Evolutionary conservation across 352 stramenopile genomes (phyloP).

Genomic region (Globisporangium paroecandrum): DNA sequence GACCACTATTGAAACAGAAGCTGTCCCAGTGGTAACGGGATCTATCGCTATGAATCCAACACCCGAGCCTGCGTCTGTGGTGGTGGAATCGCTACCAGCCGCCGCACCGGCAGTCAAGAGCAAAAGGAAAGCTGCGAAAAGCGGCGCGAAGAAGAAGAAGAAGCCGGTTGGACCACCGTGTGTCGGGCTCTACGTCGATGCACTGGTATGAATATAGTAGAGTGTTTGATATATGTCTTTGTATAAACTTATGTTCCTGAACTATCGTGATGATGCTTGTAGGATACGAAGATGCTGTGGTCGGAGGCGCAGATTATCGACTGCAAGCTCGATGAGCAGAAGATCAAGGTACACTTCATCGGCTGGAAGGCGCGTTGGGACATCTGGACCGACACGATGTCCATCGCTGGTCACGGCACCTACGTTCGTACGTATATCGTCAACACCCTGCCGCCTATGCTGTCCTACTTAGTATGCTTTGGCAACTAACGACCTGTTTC

Average conservation of each 20-base stretch:
- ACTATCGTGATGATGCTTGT: neutral
- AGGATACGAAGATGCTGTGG: conserved; percentile 76
- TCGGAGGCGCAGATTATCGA: conserved; percentile 64
- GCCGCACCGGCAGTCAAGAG: conserved; percentile 17
- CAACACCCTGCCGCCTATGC: neutral
- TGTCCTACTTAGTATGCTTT: neutral
- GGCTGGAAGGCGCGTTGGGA: conserved; percentile 63
- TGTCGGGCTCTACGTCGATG: conserved; percentile 65
- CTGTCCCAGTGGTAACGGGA: neutral
- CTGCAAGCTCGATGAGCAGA: conserved; percentile 52
- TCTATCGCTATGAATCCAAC: conserved; percentile 3
- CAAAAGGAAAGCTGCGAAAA: conserved; percentile 15
- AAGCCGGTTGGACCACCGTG: conserved; percentile 28
- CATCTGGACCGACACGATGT: conserved; percentile 73
- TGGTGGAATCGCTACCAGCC: conserved; percentile 1
- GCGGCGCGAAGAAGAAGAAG: conserved; percentile 18
- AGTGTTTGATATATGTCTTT: neutral
- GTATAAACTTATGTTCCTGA: neutral
- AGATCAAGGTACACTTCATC: conserved; percentile 73
- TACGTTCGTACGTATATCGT: conserved; percentile 40
- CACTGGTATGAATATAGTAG: conserved; percentile 27
- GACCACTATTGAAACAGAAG: neutral
- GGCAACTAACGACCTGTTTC: neutral
- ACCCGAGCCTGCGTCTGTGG: conserved; percentile 11
- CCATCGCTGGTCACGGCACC: conserved; percentile 50